Conservation (phyloP, 176 grass and related monocot species). For the Hsuehochloa calcarea region DNA sequence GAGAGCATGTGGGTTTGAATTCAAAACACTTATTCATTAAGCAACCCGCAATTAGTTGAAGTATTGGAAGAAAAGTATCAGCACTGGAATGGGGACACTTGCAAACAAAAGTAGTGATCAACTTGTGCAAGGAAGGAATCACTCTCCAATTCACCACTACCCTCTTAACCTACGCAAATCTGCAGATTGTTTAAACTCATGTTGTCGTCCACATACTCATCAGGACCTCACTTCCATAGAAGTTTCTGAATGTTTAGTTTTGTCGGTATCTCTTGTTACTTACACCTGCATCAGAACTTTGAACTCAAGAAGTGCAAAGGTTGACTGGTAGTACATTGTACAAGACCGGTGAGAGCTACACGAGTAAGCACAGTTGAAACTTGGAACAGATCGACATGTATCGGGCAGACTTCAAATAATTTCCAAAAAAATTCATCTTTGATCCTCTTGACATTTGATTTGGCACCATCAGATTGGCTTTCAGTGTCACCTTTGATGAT, state of each 20-base stretch:
- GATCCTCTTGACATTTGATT: not conserved
- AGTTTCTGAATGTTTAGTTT: slow-evolving; percentile 4
- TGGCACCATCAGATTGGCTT: not conserved
- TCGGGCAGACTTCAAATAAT: not conserved
- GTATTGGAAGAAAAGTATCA: not conserved
- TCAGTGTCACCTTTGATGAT: not conserved
- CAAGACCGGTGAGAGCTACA: not conserved
- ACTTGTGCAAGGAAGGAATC: not conserved
- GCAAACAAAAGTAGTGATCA: not conserved
- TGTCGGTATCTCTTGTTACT: not conserved
- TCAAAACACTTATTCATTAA: not conserved
- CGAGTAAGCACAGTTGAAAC: not conserved
- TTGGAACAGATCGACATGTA: not conserved
- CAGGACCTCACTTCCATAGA: not conserved
- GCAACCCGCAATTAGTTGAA: not conserved
- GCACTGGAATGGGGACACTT: not conserved
- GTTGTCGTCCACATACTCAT: slow-evolving; percentile 11
- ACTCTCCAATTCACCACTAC: not conserved
- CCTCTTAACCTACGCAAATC: not conserved
- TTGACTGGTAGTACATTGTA: not conserved
- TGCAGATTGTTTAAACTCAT: not conserved
- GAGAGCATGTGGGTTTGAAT: not conserved
- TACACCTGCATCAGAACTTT: not conserved
- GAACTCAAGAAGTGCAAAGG: not conserved
- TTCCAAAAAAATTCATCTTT: not conserved